These are phyloP conservation scores for Mycena chlorophos DNA, from an alignment of 768 basidiomycete genomes.

Conservation along the genomic window DNA sequence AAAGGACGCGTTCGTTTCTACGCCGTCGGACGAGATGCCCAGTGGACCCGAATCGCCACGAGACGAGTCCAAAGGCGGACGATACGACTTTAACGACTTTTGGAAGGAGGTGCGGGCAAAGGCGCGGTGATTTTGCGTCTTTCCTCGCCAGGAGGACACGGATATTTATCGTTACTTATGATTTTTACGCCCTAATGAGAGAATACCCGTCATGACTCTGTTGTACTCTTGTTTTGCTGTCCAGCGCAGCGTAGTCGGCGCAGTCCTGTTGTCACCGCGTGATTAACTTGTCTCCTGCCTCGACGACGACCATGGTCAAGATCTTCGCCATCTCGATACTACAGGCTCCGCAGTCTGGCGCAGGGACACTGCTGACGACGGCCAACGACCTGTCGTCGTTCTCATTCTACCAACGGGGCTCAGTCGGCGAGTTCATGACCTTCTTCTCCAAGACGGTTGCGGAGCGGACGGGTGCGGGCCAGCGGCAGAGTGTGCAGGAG, in stretches of 20 bases:
- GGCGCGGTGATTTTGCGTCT: slow-evolving; percentile 15
- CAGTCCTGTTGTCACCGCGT: slow-evolving; percentile 9
- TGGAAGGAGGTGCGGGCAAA: slow-evolving; percentile 46
- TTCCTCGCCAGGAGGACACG: background rate
- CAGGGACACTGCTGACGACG: slow-evolving; percentile 62
- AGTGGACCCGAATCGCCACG: slow-evolving; percentile 1
- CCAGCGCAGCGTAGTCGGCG: background rate
- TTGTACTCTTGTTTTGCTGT: background rate
- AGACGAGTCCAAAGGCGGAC: slow-evolving; percentile 22
- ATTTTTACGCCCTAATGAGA: slow-evolving; percentile 1
- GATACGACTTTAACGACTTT: slow-evolving; percentile 49
- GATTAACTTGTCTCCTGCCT: too few relatives aligned
- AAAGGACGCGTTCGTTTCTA: slow-evolving; percentile 41
- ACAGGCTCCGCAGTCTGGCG: slow-evolving; percentile 62
- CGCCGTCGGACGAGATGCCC: slow-evolving; percentile 14
- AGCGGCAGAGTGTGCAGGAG: slow-evolving; percentile 93
- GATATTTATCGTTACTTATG: slow-evolving; percentile 15
- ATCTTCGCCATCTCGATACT: slow-evolving; percentile 79
- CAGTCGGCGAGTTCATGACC: slow-evolving; percentile 87
- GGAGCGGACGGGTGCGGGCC: slow-evolving; percentile 82
- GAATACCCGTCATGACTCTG: slow-evolving; percentile 6
- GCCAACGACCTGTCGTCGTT: slow-evolving; percentile 86
- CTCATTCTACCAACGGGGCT: slow-evolving; percentile 89
- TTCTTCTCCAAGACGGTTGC: slow-evolving; percentile 94
- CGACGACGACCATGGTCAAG: slow-evolving; percentile 66